Evolutionary conservation across 257 asterid species (phyloP), one percentile per base, ranked within the genome.

Genomic region (Lantana camara): DNA sequence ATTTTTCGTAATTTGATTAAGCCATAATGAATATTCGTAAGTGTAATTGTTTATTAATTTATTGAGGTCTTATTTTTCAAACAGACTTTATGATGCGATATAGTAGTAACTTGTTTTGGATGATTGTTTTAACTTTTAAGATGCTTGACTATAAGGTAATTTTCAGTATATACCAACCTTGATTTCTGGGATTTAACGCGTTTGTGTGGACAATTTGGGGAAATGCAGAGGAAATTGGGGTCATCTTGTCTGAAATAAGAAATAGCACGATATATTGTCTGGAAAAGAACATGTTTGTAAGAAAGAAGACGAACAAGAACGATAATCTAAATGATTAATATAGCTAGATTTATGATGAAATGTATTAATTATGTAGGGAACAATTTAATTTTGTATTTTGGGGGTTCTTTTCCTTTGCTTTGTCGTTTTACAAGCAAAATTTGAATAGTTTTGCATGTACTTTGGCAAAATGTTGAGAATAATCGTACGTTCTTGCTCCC

Each of bases 241-340:
- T 55, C 77, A 66, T 49, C 29, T 62, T 71, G 77, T 68, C 74
- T 41, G 30, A 67, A n/a, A n/a, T n/a, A n/a, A 62, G 51, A 61
- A 57, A 71, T 76, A 29, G 50, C 77, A 71, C 69, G 81, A 71
- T 66, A 35, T n/a, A 60, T 62, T 72, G 72, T 72, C 75, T 63
- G 16, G 34, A 37, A 56, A 63, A 67, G 73, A 66, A 75, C 54
- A 60, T 44, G 44, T 0, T 61, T 63, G 75, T 61, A 62, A 6
- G 58, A 53, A 57, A 51, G 65, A 72, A 72, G 44, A 58, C 70
- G 63, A 52, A 52, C 75, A 68, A 54, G 44, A 32, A 49, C 41
- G 57, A 66, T 40, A 20, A 51, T 35, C 32, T 49, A 63, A 69
- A 68, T 74, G 68, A 68, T 68, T 2, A 5, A 27, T 27, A n/a